Conservation (phyloP, 78 protist species). For the Dictyostelium citrinum region DNA sequence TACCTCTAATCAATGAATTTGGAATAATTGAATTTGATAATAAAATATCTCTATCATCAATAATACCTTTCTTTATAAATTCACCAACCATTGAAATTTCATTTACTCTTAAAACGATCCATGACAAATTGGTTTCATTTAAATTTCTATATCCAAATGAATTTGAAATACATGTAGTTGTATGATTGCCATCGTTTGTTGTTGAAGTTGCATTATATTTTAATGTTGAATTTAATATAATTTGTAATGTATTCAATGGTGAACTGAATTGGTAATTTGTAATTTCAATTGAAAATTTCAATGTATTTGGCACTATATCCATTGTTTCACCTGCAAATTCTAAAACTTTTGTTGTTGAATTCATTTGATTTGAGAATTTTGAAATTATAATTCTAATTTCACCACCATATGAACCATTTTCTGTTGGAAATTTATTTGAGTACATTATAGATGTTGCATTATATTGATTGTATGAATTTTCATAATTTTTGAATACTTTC, state of each 20-base stretch:
- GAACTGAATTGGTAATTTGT: background rate
- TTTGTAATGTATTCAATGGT: background rate
- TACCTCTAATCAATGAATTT: background rate
- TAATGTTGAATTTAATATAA: background rate
- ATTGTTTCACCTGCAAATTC: slow-evolving; percentile 4
- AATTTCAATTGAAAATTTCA: background rate
- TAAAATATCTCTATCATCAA: background rate
- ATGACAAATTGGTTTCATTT: background rate
- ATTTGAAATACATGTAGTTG: background rate
- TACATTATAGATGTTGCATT: background rate
- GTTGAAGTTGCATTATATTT: background rate
- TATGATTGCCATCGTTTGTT: too few relatives aligned
- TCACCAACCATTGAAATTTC: background rate
- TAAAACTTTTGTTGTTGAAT: background rate
- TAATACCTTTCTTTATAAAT: background rate
- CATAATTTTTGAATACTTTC: background rate
- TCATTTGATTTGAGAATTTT: background rate
- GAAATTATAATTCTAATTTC: background rate
- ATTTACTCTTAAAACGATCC: background rate
- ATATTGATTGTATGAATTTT: background rate
- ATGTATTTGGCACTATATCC: background rate
- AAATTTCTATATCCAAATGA: background rate
- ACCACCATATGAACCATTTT: background rate
- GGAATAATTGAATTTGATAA: background rate
- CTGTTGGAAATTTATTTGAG: background rate